Conservation (phyloP, 306 rosid species). For the Trifolium dubium region DNA sequence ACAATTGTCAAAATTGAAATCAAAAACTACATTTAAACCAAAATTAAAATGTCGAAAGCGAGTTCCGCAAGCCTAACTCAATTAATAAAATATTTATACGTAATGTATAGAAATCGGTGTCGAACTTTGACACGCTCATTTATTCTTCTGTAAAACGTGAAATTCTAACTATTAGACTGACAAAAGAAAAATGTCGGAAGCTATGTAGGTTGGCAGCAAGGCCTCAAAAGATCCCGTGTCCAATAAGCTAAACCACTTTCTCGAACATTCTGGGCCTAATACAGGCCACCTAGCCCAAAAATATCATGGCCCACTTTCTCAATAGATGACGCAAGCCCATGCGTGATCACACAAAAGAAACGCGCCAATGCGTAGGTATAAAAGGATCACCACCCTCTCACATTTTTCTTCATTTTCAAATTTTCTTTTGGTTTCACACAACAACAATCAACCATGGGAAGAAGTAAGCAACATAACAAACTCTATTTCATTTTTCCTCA, state of each 20-base stretch:
- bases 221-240: not conserved
- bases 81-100: too few relatives aligned
- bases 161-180: too few relatives aligned
- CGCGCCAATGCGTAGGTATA: constrained; percentile 21
- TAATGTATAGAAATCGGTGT: too few relatives aligned
- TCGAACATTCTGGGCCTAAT: constrained; percentile 12
- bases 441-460: constrained; percentile 18
- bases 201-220: not conserved
- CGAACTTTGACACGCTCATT: too few relatives aligned
- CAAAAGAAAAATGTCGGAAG: too few relatives aligned
- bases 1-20: too few relatives aligned
- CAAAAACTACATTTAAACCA: too few relatives aligned
- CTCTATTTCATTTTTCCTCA: not conserved
- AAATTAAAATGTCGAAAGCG: too few relatives aligned
- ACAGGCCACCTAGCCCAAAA: constrained; percentile 3
- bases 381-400: not conserved
- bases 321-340: constrained; percentile 21
- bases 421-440: not conserved
- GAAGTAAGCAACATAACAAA: constrained; percentile 13
- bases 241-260: not conserved
- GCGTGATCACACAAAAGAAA: constrained; percentile 1
- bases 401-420: constrained; percentile 6
- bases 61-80: too few relatives aligned
- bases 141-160: too few relatives aligned
- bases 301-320: not conserved